phyloP scores from a whole-genome alignment of 2,329 filamentous ascomycete species.

The Emericellopsis cladophorae region DNA sequence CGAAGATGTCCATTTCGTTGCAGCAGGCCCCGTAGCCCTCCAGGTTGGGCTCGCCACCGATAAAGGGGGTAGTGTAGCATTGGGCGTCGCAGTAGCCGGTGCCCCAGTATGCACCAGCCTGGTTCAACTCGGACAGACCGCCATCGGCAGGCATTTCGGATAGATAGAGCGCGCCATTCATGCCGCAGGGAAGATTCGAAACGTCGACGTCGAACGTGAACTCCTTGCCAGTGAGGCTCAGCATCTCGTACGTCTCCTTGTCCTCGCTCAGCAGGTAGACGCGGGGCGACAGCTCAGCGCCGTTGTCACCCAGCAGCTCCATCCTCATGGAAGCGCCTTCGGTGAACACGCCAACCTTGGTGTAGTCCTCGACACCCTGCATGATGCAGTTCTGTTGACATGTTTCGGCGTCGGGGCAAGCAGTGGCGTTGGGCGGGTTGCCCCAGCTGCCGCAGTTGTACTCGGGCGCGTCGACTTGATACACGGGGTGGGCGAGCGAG shows the following conservation, averaged over 20 bases:
- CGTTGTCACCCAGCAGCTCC: slow-evolving; percentile 11
- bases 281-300: slow-evolving; percentile 23
- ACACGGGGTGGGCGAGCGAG: slow-evolving; percentile 29
- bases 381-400: slow-evolving; percentile 43
- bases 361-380: slow-evolving; percentile 33
- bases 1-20: slow-evolving; percentile 43
- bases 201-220: slow-evolving; percentile 56
- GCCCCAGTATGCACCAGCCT: slow-evolving; percentile 46
- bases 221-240: slow-evolving; percentile 47
- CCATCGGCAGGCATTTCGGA: slow-evolving; percentile 43
- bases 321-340: slow-evolving; percentile 16
- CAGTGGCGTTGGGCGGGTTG: slow-evolving; percentile 22
- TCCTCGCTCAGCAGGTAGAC: slow-evolving; percentile 44
- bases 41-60: slow-evolving; percentile 31
- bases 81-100: slow-evolving; percentile 54
- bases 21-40: slow-evolving; percentile 33
- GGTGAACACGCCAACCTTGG: slow-evolving; percentile 16
- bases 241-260: slow-evolving; percentile 44
- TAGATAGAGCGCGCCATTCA: slow-evolving; percentile 57
- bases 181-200: slow-evolving; percentile 49
- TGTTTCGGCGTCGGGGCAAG: slow-evolving; percentile 33
- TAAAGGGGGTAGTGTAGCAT: slow-evolving; percentile 37
- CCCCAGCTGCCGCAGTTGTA: slow-evolving; percentile 19
- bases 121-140: slow-evolving; percentile 38
- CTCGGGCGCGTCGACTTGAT: slow-evolving; percentile 20